Percentiles rank a stretch among this genome's conserved stretches.
Conservation (phyloP, 2,329 filamentous ascomycete genomes). For the Aspergillus sp. region DNA sequence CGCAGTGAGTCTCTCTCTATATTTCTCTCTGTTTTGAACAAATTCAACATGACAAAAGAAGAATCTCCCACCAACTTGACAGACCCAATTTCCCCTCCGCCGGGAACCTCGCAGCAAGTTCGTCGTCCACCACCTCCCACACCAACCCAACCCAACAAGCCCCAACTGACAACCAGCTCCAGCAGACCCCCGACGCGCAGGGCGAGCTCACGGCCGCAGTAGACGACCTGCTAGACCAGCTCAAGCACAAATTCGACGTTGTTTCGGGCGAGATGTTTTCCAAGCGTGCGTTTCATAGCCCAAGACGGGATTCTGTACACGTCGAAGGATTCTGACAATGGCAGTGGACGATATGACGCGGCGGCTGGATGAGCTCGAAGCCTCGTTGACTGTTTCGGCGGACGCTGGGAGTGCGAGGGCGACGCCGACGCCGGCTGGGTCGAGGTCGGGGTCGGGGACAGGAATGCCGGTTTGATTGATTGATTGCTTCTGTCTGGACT, state of each 20-base stretch:
- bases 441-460: not conserved
- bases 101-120: conserved; percentile 16
- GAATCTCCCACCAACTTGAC: not conserved
- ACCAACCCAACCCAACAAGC: not conserved
- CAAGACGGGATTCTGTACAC: too few relatives aligned
- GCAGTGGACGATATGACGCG: conserved; percentile 91
- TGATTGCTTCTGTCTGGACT: not conserved
- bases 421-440: conserved; percentile 6
- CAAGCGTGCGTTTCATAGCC: conserved; percentile 65
- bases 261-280: conserved; percentile 80
- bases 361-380: conserved; percentile 72
- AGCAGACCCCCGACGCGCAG: conserved; percentile 22
- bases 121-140: not conserved
- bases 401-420: conserved; percentile 17
- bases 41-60: conserved; percentile 9
- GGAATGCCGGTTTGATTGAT: not conserved
- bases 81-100: conserved; percentile 8
- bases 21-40: conserved; percentile 3
- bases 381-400: conserved; percentile 54
- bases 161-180: conserved; percentile 1
- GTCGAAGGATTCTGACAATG: too few relatives aligned
- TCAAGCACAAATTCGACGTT: conserved; percentile 75
- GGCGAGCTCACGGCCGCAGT: conserved; percentile 63
- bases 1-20: too few relatives aligned
- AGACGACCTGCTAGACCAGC: conserved; percentile 74